These are phyloP conservation scores for Nakaseomyces sp. DNA, from an alignment of 1,139 yeast genomes.

Conservation along the genomic window DNA sequence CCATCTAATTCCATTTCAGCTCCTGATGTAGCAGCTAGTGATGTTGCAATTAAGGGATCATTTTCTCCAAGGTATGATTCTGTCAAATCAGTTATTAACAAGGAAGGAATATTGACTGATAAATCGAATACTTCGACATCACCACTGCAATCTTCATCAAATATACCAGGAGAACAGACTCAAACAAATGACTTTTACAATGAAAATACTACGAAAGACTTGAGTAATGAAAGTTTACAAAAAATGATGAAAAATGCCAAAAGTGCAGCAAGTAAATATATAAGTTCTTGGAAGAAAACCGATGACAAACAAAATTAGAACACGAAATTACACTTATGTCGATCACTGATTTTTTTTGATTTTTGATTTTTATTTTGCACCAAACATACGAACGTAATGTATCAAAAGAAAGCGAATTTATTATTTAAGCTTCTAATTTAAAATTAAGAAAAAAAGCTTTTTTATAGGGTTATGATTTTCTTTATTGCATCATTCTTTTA, in stretches of 20 bases:
- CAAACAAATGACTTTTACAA: slow-evolving; percentile 8
- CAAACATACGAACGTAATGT: no score
- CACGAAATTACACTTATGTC: not conserved
- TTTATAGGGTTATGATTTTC: not conserved
- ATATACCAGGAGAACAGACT: slow-evolving; percentile 6
- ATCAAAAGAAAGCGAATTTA: no score
- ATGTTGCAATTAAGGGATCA: slow-evolving; percentile 42
- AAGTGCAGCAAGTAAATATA: slow-evolving; percentile 20
- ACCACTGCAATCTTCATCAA: slow-evolving; percentile 1
- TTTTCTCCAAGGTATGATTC: slow-evolving; percentile 30
- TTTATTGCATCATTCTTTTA: not conserved
- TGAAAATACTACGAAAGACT: slow-evolving; percentile 6
- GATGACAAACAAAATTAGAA: not conserved
- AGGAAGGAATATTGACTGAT: slow-evolving; percentile 12
- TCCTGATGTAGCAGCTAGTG: slow-evolving; percentile 31
- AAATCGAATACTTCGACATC: not conserved
- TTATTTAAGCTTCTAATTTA: no score
- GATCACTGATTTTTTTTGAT: not conserved
- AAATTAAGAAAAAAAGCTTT: no score
- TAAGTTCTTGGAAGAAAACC: slow-evolving; percentile 18
- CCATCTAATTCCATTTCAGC: slow-evolving; percentile 15
- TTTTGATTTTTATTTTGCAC: not conserved
- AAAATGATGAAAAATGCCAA: slow-evolving; percentile 20
- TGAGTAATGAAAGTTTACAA: slow-evolving; percentile 15
- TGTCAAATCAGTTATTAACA: slow-evolving; percentile 20